Base-by-base conservation (phyloP, 225 moss, liverwort and hornwort species). In the Pseudoscleropodium purum region DNA sequence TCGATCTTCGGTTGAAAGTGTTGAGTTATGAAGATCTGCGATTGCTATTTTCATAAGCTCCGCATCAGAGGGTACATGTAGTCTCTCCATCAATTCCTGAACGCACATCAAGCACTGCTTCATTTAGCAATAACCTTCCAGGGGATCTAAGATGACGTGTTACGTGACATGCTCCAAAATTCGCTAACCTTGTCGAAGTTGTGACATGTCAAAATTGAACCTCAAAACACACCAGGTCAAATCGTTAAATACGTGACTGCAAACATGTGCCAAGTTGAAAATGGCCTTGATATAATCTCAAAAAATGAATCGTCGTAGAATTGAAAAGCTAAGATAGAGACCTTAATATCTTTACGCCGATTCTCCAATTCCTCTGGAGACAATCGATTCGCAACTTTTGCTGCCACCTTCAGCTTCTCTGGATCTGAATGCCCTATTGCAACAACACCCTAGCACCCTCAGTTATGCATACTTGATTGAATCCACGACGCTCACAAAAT, bases 1-100 rank as follows among this genome's bases (percentile, higher is more conserved):
- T 79, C 98, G 94, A 88, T 93, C 92, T 87, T 95, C 95, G 47
- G 92, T 91, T 85, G 98, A 92, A 69, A 96, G 86, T 29, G 98
- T 95, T 45, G 91, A 88, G 67, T 96, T 98, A 39, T 88, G 94
- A 79, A 98, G 97, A 92, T 98, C 98, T 78, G 96, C 96, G 67
- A 98, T 95, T 70, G 97, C 94, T 84, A 96, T 95, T 85, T 98
- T 98, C 97, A 98, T 98, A 56, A 98, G 96, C 89, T 98, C 98
- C 90, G 98, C 97, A 92, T 98, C 98, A 87, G 98, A 97, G 90
- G 97, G 96, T 83, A 98, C 74, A 41, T 91, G 92, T 87, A 98
- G 79, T 85, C 91, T 96, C 91, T 96, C 96, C 93, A 97, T 96
- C 86, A 98, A 81, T 85, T 98, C 98, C 98, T 98, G 94, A 72